Base-by-base conservation (phyloP, 306 rosid species). In the Ormosia emarginata region DNA sequence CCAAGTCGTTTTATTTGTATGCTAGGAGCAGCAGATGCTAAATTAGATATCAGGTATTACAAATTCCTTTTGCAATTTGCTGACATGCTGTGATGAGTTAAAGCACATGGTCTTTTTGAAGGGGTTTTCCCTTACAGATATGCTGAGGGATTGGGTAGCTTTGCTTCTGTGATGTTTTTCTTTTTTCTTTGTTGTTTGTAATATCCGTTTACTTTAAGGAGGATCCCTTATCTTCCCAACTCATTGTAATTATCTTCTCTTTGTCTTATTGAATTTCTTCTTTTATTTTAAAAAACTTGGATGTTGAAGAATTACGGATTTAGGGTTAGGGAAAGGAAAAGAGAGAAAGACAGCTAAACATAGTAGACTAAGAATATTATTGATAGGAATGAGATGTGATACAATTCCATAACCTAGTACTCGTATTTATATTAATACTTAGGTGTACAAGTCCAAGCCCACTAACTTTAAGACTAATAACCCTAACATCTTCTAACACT, bases 1-100 rank as follows among this genome's bases (percentile, higher is more conserved):
- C 95, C 99, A 18, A 95, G 98, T 84, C 95, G 97, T 68, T 95
- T 78, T 87, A 86, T 93, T 67, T 95, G 98, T 84, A 90, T 95
- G 92, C 95, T 93, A 76, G 95, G 90, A 72, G 97, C 87, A 13
- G 88, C 95, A 85, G 99, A 95, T 89, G 36, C 83, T 65, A 93
- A 92, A 84, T 87, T 95, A 87, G 99, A 95, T 86, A 88, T 91
- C 85, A 93, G 99, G 99, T 95, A 88, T 56, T 72, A 24, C 17
- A 58, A 69, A 17, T 65, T 82, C 77, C 46, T 70, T 57, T 82
- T 76, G 72, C 66, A 43, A 68, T 82, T 50, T 18, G 71, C 68
- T 61, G 5, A n/a, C 78, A 79, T 55, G 65, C 63, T 74, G 69
- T 69, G 59, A 53, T 62, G 47, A 62, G 39, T 43, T 55, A 30